Percentiles rank a stretch among this genome's conserved stretches.
phyloP scores from a whole-genome alignment of 2,329 filamentous ascomycete species.

The Verticillium nonalfalfae region DNA sequence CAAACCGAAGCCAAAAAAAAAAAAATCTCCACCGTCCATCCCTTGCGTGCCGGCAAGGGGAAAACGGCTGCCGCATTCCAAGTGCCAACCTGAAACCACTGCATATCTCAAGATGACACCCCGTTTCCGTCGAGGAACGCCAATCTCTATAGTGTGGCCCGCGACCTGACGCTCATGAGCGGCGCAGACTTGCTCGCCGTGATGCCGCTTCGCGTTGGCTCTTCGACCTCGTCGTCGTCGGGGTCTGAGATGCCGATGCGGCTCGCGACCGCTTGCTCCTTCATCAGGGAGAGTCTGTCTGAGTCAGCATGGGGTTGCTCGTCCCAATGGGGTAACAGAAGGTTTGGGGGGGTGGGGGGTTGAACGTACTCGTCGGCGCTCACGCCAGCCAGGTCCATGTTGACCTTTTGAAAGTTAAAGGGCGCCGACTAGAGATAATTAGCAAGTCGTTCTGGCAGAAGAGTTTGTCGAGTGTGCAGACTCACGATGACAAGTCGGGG shows the following conservation, averaged over 20 bases:
- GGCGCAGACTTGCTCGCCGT: background rate
- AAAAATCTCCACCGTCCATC: background rate
- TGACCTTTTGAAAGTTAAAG: conserved; percentile 51
- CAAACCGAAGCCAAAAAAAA: background rate
- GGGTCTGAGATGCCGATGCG: conserved; percentile 37
- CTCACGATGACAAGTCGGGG: conserved; percentile 40
- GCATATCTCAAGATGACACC: background rate
- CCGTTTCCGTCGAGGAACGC: background rate
- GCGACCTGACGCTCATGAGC: background rate
- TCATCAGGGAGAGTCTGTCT: conserved; percentile 39
- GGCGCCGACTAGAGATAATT: conserved; percentile 42
- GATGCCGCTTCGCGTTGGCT: background rate
- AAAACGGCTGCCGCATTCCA: background rate
- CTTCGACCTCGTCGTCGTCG: background rate
- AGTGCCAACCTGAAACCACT: background rate
- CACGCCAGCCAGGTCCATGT: conserved; percentile 46
- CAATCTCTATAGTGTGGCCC: background rate
- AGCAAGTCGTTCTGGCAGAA: background rate
- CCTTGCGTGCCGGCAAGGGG: background rate
- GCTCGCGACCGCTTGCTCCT: conserved; percentile 45
- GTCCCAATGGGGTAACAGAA: background rate
- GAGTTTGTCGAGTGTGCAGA: background rate
- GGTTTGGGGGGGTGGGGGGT: background rate
- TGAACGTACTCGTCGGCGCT: conserved; percentile 51
- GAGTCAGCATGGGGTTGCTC: background rate